Base-by-base conservation (phyloP, 495 filamentous ascomycete genomes). In the Trichocladium antarcticum region DNA sequence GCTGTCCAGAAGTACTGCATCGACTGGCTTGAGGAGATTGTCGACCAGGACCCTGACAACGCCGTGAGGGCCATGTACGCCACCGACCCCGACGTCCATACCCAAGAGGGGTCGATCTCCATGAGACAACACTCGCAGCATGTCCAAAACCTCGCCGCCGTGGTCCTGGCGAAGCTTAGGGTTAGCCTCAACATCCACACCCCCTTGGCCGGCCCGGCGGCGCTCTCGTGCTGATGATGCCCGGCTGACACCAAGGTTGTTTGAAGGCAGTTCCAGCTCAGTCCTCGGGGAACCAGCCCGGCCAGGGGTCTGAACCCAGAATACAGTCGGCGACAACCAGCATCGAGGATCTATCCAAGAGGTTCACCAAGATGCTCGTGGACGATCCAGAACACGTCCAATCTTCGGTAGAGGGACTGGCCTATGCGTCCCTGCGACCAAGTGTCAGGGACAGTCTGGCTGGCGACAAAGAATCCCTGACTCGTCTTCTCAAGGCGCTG, bases 331-430 rank as follows among this genome's bases (percentile, higher is more conserved):
- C 69, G 37, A 68, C 73, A 19, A 77, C 72, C 38, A 78, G 72
- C 51, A 77, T 85, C 43, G 76, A 79, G 47, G 83, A 89, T 35
- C 72, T 96, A 35, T 81, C 89, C 28, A 69, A 76, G 49, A 79
- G 81, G 63, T 90, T 98, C 59, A 87, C 81, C 60, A 73, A 73
- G 51, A 78, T 90, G 71, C 79, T 95, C 51, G 61, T 84, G 32
- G 76, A 74, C 31, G 69, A 75, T 34, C 71, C 79, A 35, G 72
- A 78, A 47, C 69, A 75, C 45, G 65, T 67, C 37, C 71, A 84
- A 37, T 76, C 80, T 56, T 82, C 87, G 4, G 78, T 98, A 27
- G 92, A 98, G 62, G 93, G 89, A n/a, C 70, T 98, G 47, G 92
- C 90, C 19, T 96, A 90, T 62, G 79, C 85, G 5, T 92, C 89